Conservation (phyloP, 2,329 filamentous ascomycete genomes). For the Herpotrichia juniperi region DNA sequence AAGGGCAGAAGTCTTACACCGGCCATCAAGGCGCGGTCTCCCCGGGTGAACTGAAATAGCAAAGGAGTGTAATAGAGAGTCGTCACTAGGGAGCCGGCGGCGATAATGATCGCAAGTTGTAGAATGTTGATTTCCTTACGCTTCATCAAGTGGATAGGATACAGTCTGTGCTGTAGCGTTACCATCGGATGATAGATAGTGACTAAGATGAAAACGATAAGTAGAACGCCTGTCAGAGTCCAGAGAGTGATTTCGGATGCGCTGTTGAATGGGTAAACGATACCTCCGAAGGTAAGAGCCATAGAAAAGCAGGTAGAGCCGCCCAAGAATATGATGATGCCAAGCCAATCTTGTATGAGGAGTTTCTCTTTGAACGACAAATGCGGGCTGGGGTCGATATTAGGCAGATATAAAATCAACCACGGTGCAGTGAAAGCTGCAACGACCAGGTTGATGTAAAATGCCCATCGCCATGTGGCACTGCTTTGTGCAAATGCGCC, state of each 20-base stretch:
- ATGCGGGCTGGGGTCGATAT: conserved; percentile 7
- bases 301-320: neutral
- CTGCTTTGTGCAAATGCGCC: conserved; percentile 51
- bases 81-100: neutral
- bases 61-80: conserved; percentile 1
- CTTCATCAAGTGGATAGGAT: neutral
- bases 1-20: conserved; percentile 21
- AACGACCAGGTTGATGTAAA: conserved; percentile 63
- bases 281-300: conserved; percentile 1
- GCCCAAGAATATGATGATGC: neutral
- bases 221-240: neutral
- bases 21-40: conserved; percentile 12
- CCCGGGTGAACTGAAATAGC: neutral
- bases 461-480: conserved; percentile 51
- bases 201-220: neutral
- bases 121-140: no score
- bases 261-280: neutral
- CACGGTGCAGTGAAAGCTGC: conserved; percentile 50
- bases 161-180: neutral
- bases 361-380: neutral
- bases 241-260: neutral
- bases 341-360: neutral
- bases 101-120: neutral
- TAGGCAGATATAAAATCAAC: conserved; percentile 9
- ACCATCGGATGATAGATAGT: neutral